Evolutionary conservation across 2,329 filamentous ascomycete genomes (phyloP), one percentile per base, ranked within the genome.

Genomic region (Emergomyces pasteurianus): DNA sequence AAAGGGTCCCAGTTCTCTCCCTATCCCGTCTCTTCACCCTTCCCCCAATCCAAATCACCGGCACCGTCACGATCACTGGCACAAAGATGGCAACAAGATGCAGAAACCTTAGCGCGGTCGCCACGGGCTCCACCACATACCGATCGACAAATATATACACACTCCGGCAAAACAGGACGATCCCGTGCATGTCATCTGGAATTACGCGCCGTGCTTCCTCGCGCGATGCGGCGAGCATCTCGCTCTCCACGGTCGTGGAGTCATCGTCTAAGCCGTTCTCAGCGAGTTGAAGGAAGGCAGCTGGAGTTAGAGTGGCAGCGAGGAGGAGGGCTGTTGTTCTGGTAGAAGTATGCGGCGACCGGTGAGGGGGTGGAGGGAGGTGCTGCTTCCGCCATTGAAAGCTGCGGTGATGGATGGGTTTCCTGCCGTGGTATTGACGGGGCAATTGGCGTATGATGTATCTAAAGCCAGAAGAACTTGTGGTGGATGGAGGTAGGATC

Each of bases 81-180:
- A 96, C 86, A 70, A 99, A 99, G 60, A 99, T 94, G 62, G 87
- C 74, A 55, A 90, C 84, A 5, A 99, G 79, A 70, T 96, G 90
- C 21, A 96, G 74, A 67, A 99, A 95, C n/a, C 94, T 83, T 54
- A 92, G 73, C 0, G 89, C 89, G 0, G 92, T 99, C 60, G 87
- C 91, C 31, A 96, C 73, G 0, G 94, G 92, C 73, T 99, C 94
- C 60, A 75, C 77, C 23, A 78, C 65, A 63, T 75, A 78, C 60
- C 69, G 70, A 67, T 95, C 89, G 43, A 94, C 65, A 60, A 87
- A 83, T 36, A 90, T 79, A 61, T 86, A 78, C 34, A 89, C 69
- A 14, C 79, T 79, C 64, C 86, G 83, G 55, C 81, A 75, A 7
- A 86, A 68, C 56, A 83, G 81, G 16, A 75, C 77, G 16, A 90